Evolutionary conservation across 1,284 basidiomycete genomes (phyloP).

Genomic region (Mrakiaceae sp.): DNA sequence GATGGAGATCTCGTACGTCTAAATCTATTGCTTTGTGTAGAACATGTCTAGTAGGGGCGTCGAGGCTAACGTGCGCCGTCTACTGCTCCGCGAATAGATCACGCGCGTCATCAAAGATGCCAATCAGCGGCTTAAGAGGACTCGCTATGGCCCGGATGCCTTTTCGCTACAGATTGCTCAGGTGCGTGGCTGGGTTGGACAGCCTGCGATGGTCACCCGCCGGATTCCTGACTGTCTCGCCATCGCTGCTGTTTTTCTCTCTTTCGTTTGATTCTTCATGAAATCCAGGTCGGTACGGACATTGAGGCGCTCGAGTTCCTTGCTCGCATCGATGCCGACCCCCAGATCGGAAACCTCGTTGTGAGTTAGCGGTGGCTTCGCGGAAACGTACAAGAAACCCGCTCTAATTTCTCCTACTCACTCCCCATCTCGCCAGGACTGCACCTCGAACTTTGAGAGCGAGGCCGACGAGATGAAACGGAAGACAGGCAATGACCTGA

Average conservation of each 20-base stretch:
- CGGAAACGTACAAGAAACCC: too few species aligned
- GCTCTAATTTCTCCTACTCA: not conserved
- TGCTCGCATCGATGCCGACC: slow-evolving; percentile 34
- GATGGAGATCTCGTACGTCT: not conserved
- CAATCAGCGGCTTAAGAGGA: slow-evolving; percentile 1
- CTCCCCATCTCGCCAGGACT: slow-evolving; percentile 29
- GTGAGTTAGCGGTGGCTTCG: slow-evolving; percentile 28
- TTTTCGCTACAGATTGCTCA: slow-evolving; percentile 31
- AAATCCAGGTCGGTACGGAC: slow-evolving; percentile 33
- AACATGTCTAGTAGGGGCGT: too few species aligned
- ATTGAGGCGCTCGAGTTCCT: slow-evolving; percentile 37
- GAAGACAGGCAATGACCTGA: slow-evolving; percentile 21
- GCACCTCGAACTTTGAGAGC: slow-evolving; percentile 33
- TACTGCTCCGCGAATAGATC: slow-evolving; percentile 9
- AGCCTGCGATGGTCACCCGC: not conserved
- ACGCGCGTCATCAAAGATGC: slow-evolving; percentile 12
- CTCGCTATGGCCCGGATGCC: slow-evolving; percentile 36
- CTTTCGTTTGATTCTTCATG: slow-evolving; percentile 32
- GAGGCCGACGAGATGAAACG: slow-evolving; percentile 37
- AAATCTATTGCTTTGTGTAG: too few species aligned
- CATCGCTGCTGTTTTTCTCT: not conserved
- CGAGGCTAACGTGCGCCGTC: too few species aligned
- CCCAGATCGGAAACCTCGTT: slow-evolving; percentile 34
- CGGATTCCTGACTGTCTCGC: not conserved
- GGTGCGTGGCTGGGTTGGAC: not conserved